Base-by-base conservation (phyloP, 2,329 filamentous ascomycete species). In the Ramularia endophylla region DNA sequence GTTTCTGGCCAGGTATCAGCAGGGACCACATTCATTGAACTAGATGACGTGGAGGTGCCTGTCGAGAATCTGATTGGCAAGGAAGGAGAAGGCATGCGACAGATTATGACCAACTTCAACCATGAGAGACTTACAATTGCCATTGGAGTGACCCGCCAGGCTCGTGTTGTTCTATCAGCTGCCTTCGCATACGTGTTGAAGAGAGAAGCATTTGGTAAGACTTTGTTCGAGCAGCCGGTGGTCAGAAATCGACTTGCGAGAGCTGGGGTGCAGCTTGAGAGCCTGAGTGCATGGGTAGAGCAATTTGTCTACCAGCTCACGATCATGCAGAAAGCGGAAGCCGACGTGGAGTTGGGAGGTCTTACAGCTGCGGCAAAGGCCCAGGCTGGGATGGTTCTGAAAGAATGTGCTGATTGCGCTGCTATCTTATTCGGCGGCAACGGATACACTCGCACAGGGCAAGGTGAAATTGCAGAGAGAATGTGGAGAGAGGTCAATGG, bases 1-100 rank as follows among this genome's bases (percentile, higher is more conserved):
- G 80, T 87, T 2, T 67, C 72, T 2, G 84, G 84, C 0, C 77
- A 82, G 48, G 70, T 77, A 31, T 71, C 73, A 1, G 77, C 77
- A 1, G 84, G 83, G 2, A 87, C 83, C 1, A 85, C 84, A 0
- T 87, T 78, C 61, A 87, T 88, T 52, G 81, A 85, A 57, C 70
- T 88, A 1, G 83, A 87, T 54, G 81, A 87, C 39, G 84, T 87
- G 15, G 73, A 77, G 43, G 83, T 88, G 1, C 83, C 83, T 0
- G 73, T 78, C 0, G 74, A 76, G 55, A 87, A 87, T 57, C 63
- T 87, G 6, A 77, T 88, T 43, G 84, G 83, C 3, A 52, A 70
- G 15, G 83, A 87, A 60, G 83, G 82, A 8, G 67, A 75, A 54
- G 84, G 84, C 4, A 87, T 88, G 82, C 73, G 70, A 44, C 84